phyloP scores from a whole-genome alignment of 208 protist genomes.

The Acanthamoeba sp. region DNA sequence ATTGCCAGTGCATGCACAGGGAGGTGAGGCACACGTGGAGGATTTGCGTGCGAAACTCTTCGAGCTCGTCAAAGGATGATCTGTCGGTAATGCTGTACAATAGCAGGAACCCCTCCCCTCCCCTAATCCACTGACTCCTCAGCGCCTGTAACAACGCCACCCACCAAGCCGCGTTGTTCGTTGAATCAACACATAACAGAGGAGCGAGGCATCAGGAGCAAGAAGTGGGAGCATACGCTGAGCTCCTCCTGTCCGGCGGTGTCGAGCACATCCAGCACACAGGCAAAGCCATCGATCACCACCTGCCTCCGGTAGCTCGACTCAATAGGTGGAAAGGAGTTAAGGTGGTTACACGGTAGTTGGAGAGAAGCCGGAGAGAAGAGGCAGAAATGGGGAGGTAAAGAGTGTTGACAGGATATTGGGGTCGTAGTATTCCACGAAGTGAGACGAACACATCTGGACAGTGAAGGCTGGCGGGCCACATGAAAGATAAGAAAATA shows the following conservation, averaged over 20 bases:
- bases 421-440: constrained; percentile 68
- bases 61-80: constrained; percentile 88
- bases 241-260: constrained; percentile 69
- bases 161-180: too few relatives aligned
- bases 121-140: constrained; percentile 74
- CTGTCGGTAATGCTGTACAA: constrained; percentile 87
- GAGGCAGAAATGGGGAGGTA: neutral
- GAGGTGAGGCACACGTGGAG: neutral
- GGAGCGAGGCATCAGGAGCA: neutral
- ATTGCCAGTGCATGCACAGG: too few relatives aligned
- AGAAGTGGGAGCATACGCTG: neutral
- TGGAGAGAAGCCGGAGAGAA: neutral
- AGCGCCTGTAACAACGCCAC: neutral
- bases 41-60: constrained; percentile 68
- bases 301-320: constrained; percentile 69
- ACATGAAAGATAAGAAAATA: too few relatives aligned
- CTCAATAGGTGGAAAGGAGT: constrained; percentile 50
- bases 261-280: constrained; percentile 67
- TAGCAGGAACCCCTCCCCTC: constrained; percentile 87
- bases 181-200: neutral
- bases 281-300: constrained; percentile 50
- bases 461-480: constrained; percentile 65
- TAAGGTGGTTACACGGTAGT: neutral
- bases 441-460: constrained; percentile 57
- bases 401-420: constrained; percentile 26